A percentile compares a stretch with the other conserved stretches of the same genome.
Conservation (phyloP, 371 early-diverging fungal genomes). For the Mortierella sp. region DNA sequence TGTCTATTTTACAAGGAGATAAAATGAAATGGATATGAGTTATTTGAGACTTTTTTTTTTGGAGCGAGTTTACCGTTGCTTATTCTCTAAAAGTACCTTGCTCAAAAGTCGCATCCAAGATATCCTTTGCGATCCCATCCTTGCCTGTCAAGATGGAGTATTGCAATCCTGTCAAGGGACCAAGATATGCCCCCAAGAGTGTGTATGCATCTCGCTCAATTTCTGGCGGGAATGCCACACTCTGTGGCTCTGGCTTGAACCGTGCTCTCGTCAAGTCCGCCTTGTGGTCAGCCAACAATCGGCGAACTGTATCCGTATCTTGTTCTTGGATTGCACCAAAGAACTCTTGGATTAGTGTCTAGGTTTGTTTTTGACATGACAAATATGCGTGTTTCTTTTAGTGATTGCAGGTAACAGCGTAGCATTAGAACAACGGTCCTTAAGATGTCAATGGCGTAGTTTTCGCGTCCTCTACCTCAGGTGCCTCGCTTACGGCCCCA, state of each 20-base stretch:
- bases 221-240: conserved; percentile 31
- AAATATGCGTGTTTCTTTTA: not conserved
- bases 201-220: conserved; percentile 58
- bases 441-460: not conserved
- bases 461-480: conserved; percentile 31
- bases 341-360: conserved; percentile 32
- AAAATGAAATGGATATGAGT: not conserved
- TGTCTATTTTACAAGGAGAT: conserved; percentile 26
- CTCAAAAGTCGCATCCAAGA: conserved; percentile 70
- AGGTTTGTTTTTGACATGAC: not conserved
- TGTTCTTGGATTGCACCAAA: conserved; percentile 42
- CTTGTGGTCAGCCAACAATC: conserved; percentile 32
- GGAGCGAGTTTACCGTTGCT: conserved; percentile 13
- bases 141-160: conserved; percentile 67
- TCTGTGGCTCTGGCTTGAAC: conserved; percentile 18
- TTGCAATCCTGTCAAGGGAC: conserved; percentile 67
- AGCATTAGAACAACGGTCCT: too few species aligned
- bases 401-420: not conserved
- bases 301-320: conserved; percentile 42
- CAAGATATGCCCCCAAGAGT: conserved; percentile 57
- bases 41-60: conserved; percentile 24
- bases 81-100: conserved; percentile 51
- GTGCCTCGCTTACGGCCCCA: conserved; percentile 6
- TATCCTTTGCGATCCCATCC: conserved; percentile 73
- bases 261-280: conserved; percentile 36